Percentiles rank a stretch among this genome's conserved stretches.
phyloP scores from a whole-genome alignment of 495 filamentous ascomycete genomes.

The Mytilinidion resinicola region DNA sequence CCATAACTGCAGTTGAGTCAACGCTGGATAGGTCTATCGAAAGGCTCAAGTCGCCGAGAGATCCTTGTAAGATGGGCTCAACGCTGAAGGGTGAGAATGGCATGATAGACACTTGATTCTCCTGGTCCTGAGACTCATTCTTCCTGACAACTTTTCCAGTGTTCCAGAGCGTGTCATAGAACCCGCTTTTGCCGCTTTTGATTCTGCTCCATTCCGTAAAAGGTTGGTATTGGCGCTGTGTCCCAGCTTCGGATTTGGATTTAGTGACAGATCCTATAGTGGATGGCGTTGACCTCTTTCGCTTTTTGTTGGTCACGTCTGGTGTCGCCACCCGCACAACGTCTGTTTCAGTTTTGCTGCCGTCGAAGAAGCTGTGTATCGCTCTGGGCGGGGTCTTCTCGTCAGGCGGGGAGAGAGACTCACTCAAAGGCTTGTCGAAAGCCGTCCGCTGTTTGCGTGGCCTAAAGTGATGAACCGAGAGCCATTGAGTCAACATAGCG shows the following conservation, averaged over 20 bases:
- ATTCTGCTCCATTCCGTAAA: slow-evolving; percentile 64
- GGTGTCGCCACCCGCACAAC: too few species aligned
- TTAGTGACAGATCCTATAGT: neutral
- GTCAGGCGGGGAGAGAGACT: neutral
- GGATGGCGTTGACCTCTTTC: slow-evolving; percentile 5
- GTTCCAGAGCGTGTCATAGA: slow-evolving; percentile 23
- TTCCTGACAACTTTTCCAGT: slow-evolving; percentile 3
- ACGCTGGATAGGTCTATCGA: too few species aligned
- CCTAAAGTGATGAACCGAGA: slow-evolving; percentile 34
- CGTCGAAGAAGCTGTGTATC: neutral
- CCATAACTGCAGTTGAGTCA: too few species aligned
- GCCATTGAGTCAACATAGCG: slow-evolving; percentile 36
- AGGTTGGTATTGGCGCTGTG: slow-evolving; percentile 8
- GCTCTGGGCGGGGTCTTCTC: neutral
- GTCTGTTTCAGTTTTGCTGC: too few species aligned
- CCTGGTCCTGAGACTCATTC: neutral
- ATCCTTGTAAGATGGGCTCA: neutral
- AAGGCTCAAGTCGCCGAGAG: neutral
- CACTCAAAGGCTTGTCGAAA: neutral
- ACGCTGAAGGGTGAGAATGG: neutral
- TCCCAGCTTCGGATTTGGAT: neutral
- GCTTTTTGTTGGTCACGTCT: slow-evolving; percentile 10
- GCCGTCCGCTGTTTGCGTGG: slow-evolving; percentile 20
- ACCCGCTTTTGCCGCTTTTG: slow-evolving; percentile 50
- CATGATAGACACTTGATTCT: neutral